Conservation (phyloP, 495 filamentous ascomycete genomes). For the Neurospora sp. region DNA sequence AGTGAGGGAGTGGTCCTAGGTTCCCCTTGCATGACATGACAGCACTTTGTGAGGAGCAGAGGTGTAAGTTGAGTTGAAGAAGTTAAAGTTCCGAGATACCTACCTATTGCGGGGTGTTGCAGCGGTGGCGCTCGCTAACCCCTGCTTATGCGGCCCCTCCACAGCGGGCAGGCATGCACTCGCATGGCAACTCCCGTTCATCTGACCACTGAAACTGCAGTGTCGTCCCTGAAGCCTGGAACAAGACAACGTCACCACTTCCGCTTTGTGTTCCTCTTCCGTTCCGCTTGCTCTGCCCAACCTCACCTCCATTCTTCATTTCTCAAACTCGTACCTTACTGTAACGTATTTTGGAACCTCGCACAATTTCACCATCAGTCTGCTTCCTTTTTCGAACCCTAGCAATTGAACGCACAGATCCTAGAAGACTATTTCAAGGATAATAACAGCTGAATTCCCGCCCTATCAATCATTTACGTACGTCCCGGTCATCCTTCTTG, state of each 20-base stretch:
- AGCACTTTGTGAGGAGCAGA: neutral
- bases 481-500: neutral
- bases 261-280: neutral
- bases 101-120: neutral
- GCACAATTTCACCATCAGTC: neutral
- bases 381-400: neutral
- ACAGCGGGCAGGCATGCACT: neutral
- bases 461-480: neutral
- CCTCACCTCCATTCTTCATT: neutral
- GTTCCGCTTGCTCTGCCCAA: neutral
- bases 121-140: neutral
- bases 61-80: neutral
- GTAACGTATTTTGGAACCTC: neutral
- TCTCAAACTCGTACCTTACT: neutral
- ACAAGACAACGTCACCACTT: neutral
- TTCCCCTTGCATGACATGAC: neutral
- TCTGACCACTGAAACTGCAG: neutral
- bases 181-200: neutral
- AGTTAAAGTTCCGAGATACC: neutral
- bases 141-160: neutral
- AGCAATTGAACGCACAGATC: neutral
- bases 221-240: neutral
- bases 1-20: neutral
- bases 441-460: neutral
- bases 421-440: neutral